A percentile compares a stretch with the other conserved stretches of the same genome.
These are phyloP conservation scores for Pascua sp. DNA, from an alignment of 1,284 basidiomycete species.

Conservation along the genomic window DNA sequence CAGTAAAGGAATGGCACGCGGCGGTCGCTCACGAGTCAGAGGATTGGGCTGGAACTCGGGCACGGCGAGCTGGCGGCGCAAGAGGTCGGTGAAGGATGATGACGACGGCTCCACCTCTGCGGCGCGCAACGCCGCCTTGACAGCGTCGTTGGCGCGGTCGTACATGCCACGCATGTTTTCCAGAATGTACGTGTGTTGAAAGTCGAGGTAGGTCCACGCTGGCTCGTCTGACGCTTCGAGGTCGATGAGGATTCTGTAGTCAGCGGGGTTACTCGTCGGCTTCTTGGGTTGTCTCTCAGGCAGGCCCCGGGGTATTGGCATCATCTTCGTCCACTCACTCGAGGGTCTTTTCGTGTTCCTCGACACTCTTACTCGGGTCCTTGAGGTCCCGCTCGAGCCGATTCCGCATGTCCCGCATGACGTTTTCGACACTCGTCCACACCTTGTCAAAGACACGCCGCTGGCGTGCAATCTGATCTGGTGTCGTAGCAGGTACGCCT, in stretches of 20 bases:
- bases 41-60: conserved; percentile 28
- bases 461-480: conserved; percentile 64
- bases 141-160: conserved; percentile 55
- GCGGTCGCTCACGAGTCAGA: conserved; percentile 57
- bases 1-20: not conserved
- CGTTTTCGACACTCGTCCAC: conserved; percentile 91
- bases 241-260: conserved; percentile 73
- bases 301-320: too few species aligned
- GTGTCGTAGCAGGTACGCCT: conserved; percentile 54
- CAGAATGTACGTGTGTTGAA: conserved; percentile 82
- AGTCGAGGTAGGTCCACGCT: conserved; percentile 90
- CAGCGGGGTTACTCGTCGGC: not conserved
- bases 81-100: conserved; percentile 26
- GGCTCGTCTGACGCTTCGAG: conserved; percentile 72
- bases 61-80: conserved; percentile 30
- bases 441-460: conserved; percentile 92
- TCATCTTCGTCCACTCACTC: conserved; percentile 60
- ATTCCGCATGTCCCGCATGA: conserved; percentile 85
- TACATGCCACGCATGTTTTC: conserved; percentile 71
- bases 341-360: conserved; percentile 95
- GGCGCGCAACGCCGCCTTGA: conserved; percentile 52
- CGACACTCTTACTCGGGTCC: conserved; percentile 70
- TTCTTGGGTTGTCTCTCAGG: too few species aligned
- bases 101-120: conserved; percentile 24
- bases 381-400: conserved; percentile 73